Base-by-base conservation (phyloP, 768 basidiomycete species). In the Tulasnella sp. region DNA sequence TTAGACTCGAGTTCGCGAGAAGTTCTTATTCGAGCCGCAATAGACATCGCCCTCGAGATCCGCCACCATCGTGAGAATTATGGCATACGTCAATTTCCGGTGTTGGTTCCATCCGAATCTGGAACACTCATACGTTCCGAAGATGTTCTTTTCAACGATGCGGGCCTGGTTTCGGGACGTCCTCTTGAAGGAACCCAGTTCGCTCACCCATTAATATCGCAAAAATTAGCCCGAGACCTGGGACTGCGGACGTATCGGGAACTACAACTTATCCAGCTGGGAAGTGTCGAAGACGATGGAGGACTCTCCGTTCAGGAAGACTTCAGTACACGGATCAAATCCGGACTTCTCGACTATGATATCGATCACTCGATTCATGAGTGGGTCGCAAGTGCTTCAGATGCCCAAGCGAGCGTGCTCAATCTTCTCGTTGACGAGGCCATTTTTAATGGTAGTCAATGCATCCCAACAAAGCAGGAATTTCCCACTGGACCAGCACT, bases 371-470 rank as follows among this genome's bases (percentile, higher is more conserved):
- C 75, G 24, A 52, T 42, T 52, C 58, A 31, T 7, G 75, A 76
- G 36, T 76, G 75, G 75, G 46, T 76, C 24, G 75, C 75, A 24
- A 76, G 46, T 76, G 75, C 75, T 52, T 39, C 40, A 6, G 27
- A 76, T 18, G 39, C 75, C 12, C 6, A 27, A 9, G 75, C 75
- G 14, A 52, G 42, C 19, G 24, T 38, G 31, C 42, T 76, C 46
- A 52, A 12, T 14, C 56, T 76, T 16, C n/a, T 52, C 10, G 18
- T 76, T 10, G 56, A 76, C 24, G 46, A 52, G 12, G 31, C 56
- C 40, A 52, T 12, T 18, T 39, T 62, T 52, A n/a, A 52, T 27
- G 46, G 44, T 24, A 12, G 42, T 34, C 24, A 16, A 31, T 34
- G 38, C 24, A n/a, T 62, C 44, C 42, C 48, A 10, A 42, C 40